A percentile compares a stretch with the other conserved stretches of the same genome.
These are phyloP conservation scores for Hypoxylon lienhwacheense DNA, from an alignment of 495 filamentous ascomycete genomes.

Conservation along the genomic window DNA sequence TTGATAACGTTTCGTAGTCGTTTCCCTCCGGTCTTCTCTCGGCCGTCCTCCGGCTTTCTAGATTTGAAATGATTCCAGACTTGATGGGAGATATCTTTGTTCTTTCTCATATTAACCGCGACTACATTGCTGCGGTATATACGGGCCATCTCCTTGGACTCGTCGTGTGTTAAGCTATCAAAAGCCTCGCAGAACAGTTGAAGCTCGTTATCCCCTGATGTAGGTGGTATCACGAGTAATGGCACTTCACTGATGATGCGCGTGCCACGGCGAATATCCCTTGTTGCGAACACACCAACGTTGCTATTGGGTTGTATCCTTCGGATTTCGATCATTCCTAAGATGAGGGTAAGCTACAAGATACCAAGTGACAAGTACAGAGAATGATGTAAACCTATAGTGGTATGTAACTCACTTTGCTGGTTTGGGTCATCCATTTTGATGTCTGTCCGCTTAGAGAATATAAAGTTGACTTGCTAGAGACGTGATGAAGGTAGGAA, in stretches of 20 bases:
- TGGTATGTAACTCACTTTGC: too few species aligned
- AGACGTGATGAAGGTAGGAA: too few species aligned
- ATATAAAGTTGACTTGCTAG: too few species aligned
- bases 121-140: too few species aligned
- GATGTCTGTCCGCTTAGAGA: too few species aligned
- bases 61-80: conserved; percentile 13
- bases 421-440: too few species aligned
- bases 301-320: background rate
- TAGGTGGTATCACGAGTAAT: conserved; percentile 11
- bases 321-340: conserved; percentile 20
- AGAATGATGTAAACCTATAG: too few species aligned
- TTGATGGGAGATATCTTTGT: background rate
- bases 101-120: too few species aligned
- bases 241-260: conserved; percentile 21
- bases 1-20: conserved; percentile 4
- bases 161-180: background rate
- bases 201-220: conserved; percentile 9
- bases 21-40: conserved; percentile 11
- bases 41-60: conserved; percentile 11
- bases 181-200: conserved; percentile 2
- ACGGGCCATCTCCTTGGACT: conserved; percentile 1
- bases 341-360: too few species aligned
- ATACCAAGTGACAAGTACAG: too few species aligned
- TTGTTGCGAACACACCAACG: conserved; percentile 16
- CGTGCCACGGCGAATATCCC: conserved; percentile 19